Base-by-base conservation (phyloP, 768 basidiomycete genomes). In the Kondoa subrosea region DNA sequence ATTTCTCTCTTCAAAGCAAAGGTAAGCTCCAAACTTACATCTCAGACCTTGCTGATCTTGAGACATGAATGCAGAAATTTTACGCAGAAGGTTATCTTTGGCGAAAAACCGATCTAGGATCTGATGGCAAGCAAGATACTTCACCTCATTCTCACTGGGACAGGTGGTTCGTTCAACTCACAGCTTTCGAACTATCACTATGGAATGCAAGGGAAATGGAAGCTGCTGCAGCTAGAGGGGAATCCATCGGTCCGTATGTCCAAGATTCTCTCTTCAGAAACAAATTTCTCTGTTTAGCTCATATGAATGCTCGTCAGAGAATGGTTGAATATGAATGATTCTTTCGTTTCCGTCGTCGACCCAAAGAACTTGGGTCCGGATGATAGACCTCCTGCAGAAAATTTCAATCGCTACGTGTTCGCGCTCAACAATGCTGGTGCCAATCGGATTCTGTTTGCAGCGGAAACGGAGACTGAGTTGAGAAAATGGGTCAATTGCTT, bases 121-220 rank as follows among this genome's bases (percentile, higher is more conserved):
- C 88, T 0, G 86, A 88, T 75, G 87, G 89, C 26, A 81, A 85
- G 72, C 81, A 88, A 73, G 87, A 87, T 3, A 17, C 60, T 27
- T 70, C 70, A 1, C 84, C 84, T 0, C n/a, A n/a, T n/a, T n/a
- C n/a, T n/a, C 90, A 89, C 87, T 81, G 81, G 14, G 84, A 90
- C 21, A 86, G 91, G 17, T 92, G 88, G 88, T 74, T 74, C 61
- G 90, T 86, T 0, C 90, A 92, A 77, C 80, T 92, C 34, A 86
- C 87, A 63, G 91, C 90, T 2, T 90, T 88, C 3, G 91, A 87
- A 26, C 81, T 92, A 72, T 89, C 88, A 72, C 81, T 91, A 57
- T 92, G 90, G 90, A 88, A 90, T 75, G 91, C 91, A 87, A 84
- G 83, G 73, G 83, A 86, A 72, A 85, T 92, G 67, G 85, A 90